Percentiles rank a stretch among this genome's conserved stretches.
Conservation (phyloP, 2,329 filamentous ascomycete genomes). For the Ophiostoma piceae region DNA sequence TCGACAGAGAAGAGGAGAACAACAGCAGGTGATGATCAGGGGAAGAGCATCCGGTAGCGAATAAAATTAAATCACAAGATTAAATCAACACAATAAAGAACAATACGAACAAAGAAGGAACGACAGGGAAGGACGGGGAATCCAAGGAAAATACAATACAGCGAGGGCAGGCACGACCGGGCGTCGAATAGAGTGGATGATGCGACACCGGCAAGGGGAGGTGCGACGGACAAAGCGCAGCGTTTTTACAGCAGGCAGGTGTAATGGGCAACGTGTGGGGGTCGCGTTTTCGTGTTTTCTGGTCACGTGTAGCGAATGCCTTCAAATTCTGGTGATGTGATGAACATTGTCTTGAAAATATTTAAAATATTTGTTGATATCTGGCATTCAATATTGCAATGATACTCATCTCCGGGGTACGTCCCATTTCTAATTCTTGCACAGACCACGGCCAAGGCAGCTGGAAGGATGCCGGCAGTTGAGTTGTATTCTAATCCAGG, state of each 20-base stretch:
- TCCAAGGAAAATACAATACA: not conserved
- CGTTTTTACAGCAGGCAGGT: too few species aligned
- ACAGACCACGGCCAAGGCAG: not conserved
- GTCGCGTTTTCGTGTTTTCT: not conserved
- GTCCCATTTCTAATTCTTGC: not conserved
- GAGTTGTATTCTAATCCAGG: not conserved
- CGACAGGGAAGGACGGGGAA: not conserved
- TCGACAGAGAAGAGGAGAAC: not conserved
- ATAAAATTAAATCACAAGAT: not conserved
- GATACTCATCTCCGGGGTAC: too few species aligned
- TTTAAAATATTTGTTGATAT: not conserved
- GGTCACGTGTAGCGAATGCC: not conserved
- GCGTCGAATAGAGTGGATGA: not conserved
- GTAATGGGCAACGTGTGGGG: not conserved
- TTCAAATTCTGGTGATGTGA: not conserved
- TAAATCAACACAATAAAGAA: not conserved
- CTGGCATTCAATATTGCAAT: not conserved
- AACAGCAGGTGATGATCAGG: not conserved
- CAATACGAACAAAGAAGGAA: slow-evolving; percentile 2
- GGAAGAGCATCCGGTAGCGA: not conserved
- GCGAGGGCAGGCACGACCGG: not conserved
- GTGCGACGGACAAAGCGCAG: not conserved
- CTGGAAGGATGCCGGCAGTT: not conserved
- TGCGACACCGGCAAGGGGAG: not conserved
- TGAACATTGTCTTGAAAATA: not conserved